Base-by-base conservation (phyloP, 2,329 filamentous ascomycete genomes). In the Mycogone perniciosa region DNA sequence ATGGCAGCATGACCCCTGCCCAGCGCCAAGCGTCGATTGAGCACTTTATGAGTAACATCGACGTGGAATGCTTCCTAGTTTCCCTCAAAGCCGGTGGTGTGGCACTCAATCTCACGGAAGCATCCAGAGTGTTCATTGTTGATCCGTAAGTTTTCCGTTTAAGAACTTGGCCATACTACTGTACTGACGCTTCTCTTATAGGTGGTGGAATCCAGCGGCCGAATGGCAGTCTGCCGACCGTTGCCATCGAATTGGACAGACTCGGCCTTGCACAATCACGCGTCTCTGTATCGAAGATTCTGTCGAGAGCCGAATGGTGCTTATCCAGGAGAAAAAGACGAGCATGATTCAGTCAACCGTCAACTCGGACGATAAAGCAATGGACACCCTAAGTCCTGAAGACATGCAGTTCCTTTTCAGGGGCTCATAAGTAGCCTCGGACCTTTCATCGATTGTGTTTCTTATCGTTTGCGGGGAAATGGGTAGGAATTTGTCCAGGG, bases 181-280 rank as follows among this genome's bases (percentile, higher is more conserved):
- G 39, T 56, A 57, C 13, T 41, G n/a, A 26, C 55, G 38, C 41
- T 40, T 31, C 29, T 30, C 20, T 38, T 3, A 58, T 7, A 90
- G 87, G 59, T 97, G 93, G 93, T 99, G 93, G 93, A 97, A 97
- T 60, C 93, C 93, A n/a, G 91, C 91, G n/a, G 92, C 92, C 0
- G 93, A 99, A 71, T 99, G 93, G 93, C 93, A 99, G 71, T 93
- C 88, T 55, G 93, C 93, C 3, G 93, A 99, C 67, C 81, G 88
- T 57, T 90, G 87, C 64, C 93, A 97, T 70, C 90, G 93, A 50
- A 99, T 97, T 59, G 93, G 93, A 31, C 93, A 99, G 73, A 88
- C 85, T 43, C 86, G 93, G 6, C 92, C 92, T 30, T 97, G 93
- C 66, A 89, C 89, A 34, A 95, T 99, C 60, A 97, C 91, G 1